These are phyloP conservation scores for Carex arenaria DNA, from an alignment of 202 grass and related monocot species.

Conservation along the genomic window DNA sequence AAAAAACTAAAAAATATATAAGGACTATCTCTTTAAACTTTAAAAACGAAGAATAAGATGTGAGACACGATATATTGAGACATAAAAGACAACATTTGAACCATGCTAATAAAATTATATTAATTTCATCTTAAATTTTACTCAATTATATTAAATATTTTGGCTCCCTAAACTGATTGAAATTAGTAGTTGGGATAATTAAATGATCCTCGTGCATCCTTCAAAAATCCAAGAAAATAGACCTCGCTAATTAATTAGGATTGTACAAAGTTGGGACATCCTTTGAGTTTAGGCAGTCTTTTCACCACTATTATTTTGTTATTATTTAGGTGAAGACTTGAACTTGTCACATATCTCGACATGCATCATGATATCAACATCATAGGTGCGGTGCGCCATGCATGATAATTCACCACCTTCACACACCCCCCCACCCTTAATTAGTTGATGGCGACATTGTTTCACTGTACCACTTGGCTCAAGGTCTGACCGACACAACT, in stretches of 20 bases:
- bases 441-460: conserved; percentile 18
- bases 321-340: background rate
- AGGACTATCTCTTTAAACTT: too few species aligned
- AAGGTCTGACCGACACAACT: conserved; percentile 31
- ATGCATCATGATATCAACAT: background rate
- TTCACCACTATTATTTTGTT: background rate
- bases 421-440: background rate
- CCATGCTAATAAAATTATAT: too few species aligned
- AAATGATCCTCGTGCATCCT: background rate
- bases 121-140: too few species aligned
- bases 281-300: background rate
- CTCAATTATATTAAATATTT: too few species aligned
- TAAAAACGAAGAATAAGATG: too few species aligned
- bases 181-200: background rate
- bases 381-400: conserved; percentile 24
- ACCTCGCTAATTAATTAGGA: background rate
- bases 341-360: background rate
- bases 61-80: too few species aligned
- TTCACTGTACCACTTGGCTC: conserved; percentile 69
- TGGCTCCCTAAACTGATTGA: background rate
- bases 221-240: background rate
- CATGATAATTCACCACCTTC: background rate
- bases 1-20: too few species aligned
- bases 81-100: too few species aligned
- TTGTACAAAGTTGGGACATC: background rate